Conservation (phyloP, 257 asterid species). For the Anisodus tanguticus region DNA sequence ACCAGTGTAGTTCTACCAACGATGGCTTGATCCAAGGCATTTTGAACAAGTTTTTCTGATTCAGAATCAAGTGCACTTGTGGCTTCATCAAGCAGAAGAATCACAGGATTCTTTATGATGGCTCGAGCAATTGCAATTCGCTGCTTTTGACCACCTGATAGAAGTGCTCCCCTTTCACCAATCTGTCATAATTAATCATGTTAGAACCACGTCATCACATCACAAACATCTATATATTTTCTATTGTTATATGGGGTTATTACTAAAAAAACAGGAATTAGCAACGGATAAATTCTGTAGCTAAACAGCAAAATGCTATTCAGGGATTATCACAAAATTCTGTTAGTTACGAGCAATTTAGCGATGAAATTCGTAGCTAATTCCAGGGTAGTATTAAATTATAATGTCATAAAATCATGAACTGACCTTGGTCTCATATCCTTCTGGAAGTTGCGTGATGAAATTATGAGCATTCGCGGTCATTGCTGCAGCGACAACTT, state of each 20-base stretch:
- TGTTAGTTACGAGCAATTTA: too few species aligned
- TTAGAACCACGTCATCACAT: not conserved
- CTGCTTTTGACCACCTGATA: conserved; percentile 92
- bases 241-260: too few species aligned
- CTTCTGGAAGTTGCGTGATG: conserved; percentile 76
- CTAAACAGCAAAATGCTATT: too few species aligned
- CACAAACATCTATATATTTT: not conserved
- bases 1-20: conserved; percentile 91
- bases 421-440: conserved; percentile 80
- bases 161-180: conserved; percentile 83
- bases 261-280: too few species aligned
- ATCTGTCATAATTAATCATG: conserved; percentile 41
- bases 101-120: conserved; percentile 66
- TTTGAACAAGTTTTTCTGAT: conserved; percentile 79
- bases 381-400: not conserved
- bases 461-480: conserved; percentile 89
- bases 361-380: too few species aligned
- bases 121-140: conserved; percentile 92
- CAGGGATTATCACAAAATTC: too few species aligned
- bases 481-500: conserved; percentile 75
- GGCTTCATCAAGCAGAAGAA: conserved; percentile 91
- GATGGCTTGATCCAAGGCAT: conserved; percentile 82
- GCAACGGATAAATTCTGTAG: too few species aligned
- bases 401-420: not conserved
- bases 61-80: conserved; percentile 94